Conservation (phyloP, 148 eudicot species). For the Dianthus caryophyllus region DNA sequence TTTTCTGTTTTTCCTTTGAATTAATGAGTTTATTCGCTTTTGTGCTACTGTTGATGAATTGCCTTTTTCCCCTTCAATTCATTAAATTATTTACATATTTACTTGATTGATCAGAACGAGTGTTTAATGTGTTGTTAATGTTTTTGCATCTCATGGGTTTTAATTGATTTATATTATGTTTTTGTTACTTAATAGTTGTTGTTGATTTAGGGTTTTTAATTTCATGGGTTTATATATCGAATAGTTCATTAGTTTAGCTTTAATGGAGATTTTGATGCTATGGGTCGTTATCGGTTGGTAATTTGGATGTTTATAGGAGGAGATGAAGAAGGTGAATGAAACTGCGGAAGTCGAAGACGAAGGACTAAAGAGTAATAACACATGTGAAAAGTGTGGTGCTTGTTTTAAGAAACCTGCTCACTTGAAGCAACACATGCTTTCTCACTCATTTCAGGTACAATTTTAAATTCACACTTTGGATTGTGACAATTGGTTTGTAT, state of each 20-base stretch:
- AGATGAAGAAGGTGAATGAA: constrained; percentile 31
- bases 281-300: neutral
- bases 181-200: too few species aligned
- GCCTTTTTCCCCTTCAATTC: too few species aligned
- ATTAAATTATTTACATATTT: too few species aligned
- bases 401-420: constrained; percentile 77
- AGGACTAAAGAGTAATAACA: constrained; percentile 31
- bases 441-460: constrained; percentile 77
- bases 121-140: too few species aligned
- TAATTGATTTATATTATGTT: too few species aligned
- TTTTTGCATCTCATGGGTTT: too few species aligned
- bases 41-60: too few species aligned
- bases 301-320: constrained; percentile 35
- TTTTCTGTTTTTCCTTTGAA: neutral
- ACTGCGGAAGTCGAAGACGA: constrained; percentile 21
- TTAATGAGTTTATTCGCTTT: neutral
- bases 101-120: too few species aligned
- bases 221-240: neutral
- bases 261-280: neutral
- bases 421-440: constrained; percentile 84
- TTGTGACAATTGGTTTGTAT: neutral
- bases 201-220: neutral
- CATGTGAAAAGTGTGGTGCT: constrained; percentile 69
- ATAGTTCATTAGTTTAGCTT: neutral
- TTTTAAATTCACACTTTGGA: neutral